phyloP scores from a whole-genome alignment of 345 rosid species.

The Citrus reticulata region DNA sequence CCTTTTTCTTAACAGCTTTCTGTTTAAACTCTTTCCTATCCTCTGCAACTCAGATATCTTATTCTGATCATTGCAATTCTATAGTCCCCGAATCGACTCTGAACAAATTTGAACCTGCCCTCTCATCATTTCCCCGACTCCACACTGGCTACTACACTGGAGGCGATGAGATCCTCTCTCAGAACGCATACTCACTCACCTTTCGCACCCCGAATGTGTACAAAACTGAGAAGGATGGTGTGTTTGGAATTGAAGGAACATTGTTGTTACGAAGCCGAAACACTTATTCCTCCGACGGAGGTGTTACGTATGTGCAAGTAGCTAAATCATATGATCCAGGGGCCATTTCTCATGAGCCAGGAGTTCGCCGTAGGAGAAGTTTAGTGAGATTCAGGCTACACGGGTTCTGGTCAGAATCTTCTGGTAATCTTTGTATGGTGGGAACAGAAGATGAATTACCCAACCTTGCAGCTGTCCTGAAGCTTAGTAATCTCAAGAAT shows the following conservation, averaged over 20 bases:
- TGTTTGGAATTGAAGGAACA: constrained; percentile 18
- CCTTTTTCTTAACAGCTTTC: neutral
- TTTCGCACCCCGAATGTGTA: neutral
- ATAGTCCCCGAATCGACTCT: constrained; percentile 23
- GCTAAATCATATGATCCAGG: neutral
- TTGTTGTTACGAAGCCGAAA: neutral
- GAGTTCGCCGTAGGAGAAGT: neutral
- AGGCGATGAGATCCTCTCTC: neutral
- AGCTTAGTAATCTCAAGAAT: constrained; percentile 33
- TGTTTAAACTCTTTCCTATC: neutral
- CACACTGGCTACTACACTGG: constrained; percentile 21
- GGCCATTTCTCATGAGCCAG: neutral
- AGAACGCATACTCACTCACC: neutral
- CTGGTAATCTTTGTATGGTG: constrained; percentile 51
- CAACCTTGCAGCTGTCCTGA: constrained; percentile 29
- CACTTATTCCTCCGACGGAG: neutral
- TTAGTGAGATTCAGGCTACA: constrained; percentile 23
- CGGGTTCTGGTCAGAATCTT: constrained; percentile 47
- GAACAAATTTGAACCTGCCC: neutral
- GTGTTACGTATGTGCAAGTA: neutral
- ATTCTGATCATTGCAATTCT: constrained; percentile 27
- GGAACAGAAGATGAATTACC: constrained; percentile 26
- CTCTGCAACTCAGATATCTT: constrained; percentile 7
- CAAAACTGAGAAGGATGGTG: constrained; percentile 13
- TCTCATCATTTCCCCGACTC: neutral